Conservation (phyloP, 345 rosid genomes). For the Geranium rotundifolium region DNA sequence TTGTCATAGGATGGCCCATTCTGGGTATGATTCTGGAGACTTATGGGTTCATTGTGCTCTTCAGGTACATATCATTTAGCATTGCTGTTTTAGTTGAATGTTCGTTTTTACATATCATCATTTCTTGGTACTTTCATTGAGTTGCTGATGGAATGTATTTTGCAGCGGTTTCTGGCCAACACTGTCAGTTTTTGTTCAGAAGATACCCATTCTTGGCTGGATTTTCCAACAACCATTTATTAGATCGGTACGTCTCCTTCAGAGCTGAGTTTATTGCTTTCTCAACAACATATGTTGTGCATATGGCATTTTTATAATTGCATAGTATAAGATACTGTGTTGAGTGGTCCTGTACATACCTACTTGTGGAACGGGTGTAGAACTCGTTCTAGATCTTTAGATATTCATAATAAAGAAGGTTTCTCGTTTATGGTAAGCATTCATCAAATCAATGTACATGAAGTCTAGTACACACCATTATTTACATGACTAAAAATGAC, state of each 20-base stretch:
- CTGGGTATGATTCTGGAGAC: slow-evolving; percentile 82
- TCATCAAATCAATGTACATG: not conserved
- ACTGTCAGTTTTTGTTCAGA: slow-evolving; percentile 75
- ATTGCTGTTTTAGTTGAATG: not conserved
- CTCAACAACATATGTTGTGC: not conserved
- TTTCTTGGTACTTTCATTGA: not conserved
- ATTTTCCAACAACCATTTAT: slow-evolving; percentile 65
- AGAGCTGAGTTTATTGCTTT: slow-evolving; percentile 1
- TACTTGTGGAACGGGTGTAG: not conserved
- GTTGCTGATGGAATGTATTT: slow-evolving; percentile 16
- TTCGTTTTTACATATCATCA: not conserved
- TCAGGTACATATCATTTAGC: slow-evolving; percentile 39
- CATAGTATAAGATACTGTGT: not conserved
- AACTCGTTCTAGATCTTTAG: not conserved
- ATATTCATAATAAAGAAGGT: not conserved
- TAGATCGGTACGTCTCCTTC: slow-evolving; percentile 56
- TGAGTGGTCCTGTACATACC: not conserved
- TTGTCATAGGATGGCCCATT: slow-evolving; percentile 85
- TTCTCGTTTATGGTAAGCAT: not conserved
- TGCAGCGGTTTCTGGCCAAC: slow-evolving; percentile 99
- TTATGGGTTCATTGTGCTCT: slow-evolving; percentile 82
- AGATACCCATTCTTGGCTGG: slow-evolving; percentile 97
- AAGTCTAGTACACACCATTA: not conserved
- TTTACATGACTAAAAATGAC: not conserved
- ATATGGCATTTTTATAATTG: not conserved